Base-by-base conservation (phyloP, 2,329 filamentous ascomycete genomes). In the Beauveria australis region DNA sequence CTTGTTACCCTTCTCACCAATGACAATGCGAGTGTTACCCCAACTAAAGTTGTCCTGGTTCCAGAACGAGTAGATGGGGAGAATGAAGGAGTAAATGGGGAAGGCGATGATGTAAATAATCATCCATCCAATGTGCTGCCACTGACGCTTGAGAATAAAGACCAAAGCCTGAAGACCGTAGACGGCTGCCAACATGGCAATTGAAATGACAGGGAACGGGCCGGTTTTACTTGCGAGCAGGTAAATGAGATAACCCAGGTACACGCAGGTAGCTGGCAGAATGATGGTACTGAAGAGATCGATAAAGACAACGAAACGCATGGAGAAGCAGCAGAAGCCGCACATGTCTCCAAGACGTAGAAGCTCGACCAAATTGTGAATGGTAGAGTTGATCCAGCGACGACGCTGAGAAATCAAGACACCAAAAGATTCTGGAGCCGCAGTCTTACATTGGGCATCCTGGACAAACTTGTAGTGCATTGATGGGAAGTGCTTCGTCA, bases 121-220 rank as follows among this genome's bases (percentile, higher is more conserved):
- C 92, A 99, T 97, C 94, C 94, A 99, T 67, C 94, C 94, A 63
- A 99, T 85, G 71, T 97, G 93, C 73, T 99, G 92, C 94, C 94
- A 99, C 75, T 97, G 91, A 57, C 94, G 84, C 79, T 96, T 97
- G 68, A 97, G 80, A 67, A 97, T 92, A 78, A 99, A 99, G 69
- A 99, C 95, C 63, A 97, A 76, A 2, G 92, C 92, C 72, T 99
- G 94, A 3, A 99, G 85, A 81, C 94, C 94, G 70, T 99, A 99
- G 18, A 97, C 91, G 62, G 85, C 91, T 24, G 88, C 92, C 72
- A 99, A 76, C 81, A 99, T 93, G 70, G 89, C 81, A 65, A 99
- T 86, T 0, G 94, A 96, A 67, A 97, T 89, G 59, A 90, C 71
- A 0, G 93, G 94, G 75, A 97, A 90, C 65, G 87, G 86, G 1